Percentiles rank a stretch among this genome's conserved stretches.
phyloP scores from a whole-genome alignment of 2,329 filamentous ascomycete species.

The Tolypocladium ophioglossoides region DNA sequence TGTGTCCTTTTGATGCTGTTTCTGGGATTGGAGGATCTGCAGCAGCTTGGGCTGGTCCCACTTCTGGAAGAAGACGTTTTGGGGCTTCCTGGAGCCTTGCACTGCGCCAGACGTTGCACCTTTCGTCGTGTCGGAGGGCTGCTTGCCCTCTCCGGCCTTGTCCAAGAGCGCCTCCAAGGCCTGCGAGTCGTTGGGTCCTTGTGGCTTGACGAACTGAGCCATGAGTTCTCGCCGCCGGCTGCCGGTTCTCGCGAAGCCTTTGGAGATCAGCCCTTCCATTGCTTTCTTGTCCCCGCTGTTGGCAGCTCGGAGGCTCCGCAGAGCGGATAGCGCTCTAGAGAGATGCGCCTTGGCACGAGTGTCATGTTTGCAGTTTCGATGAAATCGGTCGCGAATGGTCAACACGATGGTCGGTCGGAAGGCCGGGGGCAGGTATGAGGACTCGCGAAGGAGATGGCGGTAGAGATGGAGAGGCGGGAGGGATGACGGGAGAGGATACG shows the following conservation, averaged over 20 bases:
- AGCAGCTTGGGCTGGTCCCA: slow-evolving; percentile 38
- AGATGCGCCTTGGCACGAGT: slow-evolving; percentile 19
- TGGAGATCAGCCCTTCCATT: slow-evolving; percentile 35
- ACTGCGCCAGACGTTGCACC: neutral
- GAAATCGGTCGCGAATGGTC: slow-evolving; percentile 36
- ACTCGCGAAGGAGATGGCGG: slow-evolving; percentile 49
- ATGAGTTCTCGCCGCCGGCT: slow-evolving; percentile 38
- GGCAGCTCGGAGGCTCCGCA: slow-evolving; percentile 41
- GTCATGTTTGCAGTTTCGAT: slow-evolving; percentile 22
- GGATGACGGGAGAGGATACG: slow-evolving; percentile 11
- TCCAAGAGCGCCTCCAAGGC: slow-evolving; percentile 25
- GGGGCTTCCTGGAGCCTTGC: slow-evolving; percentile 1
- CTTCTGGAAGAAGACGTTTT: slow-evolving; percentile 29
- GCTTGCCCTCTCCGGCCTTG: no score
- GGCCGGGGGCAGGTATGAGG: slow-evolving; percentile 45
- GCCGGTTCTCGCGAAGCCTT: slow-evolving; percentile 43
- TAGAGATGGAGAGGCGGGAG: slow-evolving; percentile 32
- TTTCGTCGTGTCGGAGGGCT: no score
- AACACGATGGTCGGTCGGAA: slow-evolving; percentile 33
- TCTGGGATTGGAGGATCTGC: slow-evolving; percentile 31
- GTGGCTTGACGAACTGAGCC: slow-evolving; percentile 22
- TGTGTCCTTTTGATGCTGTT: slow-evolving; percentile 15
- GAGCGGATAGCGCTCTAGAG: slow-evolving; percentile 27
- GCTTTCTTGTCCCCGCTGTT: slow-evolving; percentile 36
- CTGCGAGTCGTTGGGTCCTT: slow-evolving; percentile 27